phyloP scores from a whole-genome alignment of 164 flowering plant genomes.

The Kingdonia uniflora region DNA sequence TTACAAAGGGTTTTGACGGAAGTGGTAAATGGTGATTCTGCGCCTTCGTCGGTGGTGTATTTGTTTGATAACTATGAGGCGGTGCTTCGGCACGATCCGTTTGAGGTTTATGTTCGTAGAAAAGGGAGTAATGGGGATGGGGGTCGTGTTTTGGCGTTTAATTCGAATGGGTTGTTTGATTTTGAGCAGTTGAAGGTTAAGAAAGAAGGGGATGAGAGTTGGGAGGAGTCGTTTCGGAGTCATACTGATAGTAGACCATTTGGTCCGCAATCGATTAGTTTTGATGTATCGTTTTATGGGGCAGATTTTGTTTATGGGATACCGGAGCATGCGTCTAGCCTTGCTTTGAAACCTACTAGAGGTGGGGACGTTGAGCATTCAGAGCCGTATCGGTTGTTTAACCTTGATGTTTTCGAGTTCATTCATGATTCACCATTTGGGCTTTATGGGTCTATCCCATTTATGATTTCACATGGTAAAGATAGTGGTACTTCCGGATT shows the following conservation, averaged over 20 bases:
- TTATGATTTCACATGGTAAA: conserved; percentile 85
- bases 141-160: conserved; percentile 49
- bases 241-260: conserved; percentile 84
- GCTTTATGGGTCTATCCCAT: conserved; percentile 84
- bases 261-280: conserved; percentile 94
- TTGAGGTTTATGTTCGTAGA: conserved; percentile 52
- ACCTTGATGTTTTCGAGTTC: conserved; percentile 92
- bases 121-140: conserved; percentile 34
- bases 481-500: conserved; percentile 64
- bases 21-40: conserved; percentile 26
- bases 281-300: conserved; percentile 88
- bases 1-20: conserved; percentile 38
- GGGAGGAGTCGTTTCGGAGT: conserved; percentile 73
- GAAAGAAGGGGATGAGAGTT: conserved; percentile 61
- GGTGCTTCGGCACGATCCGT: conserved; percentile 71
- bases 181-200: conserved; percentile 82
- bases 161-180: conserved; percentile 82
- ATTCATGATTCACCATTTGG: conserved; percentile 89
- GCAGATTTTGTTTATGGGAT: conserved; percentile 87
- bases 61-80: conserved; percentile 56
- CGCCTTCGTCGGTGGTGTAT: conserved; percentile 41
- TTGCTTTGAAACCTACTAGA: conserved; percentile 70
- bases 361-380: conserved; percentile 85
- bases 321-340: conserved; percentile 84
- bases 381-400: conserved; percentile 89